Evolutionary conservation across 208 protist genomes (phyloP), one percentile per base, ranked within the genome.

Genomic region (Acanthamoeba castellanii): DNA sequence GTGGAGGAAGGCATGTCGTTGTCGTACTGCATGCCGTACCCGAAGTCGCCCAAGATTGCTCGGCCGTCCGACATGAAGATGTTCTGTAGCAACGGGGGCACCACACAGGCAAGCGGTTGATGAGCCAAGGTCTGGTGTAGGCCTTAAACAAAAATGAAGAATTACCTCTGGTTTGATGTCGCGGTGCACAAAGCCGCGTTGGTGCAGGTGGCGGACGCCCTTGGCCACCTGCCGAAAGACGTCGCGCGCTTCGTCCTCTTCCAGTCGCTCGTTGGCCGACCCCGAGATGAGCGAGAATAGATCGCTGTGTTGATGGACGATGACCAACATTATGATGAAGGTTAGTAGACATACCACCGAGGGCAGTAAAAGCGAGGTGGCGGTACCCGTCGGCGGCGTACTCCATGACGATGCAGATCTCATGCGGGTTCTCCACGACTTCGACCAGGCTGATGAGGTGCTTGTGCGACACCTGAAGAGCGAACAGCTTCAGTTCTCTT

Each of bases 381-480:
- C 1, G 27, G 22, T 85, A 85, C 76, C 84, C 84, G n/a, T 70
- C 84, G n/a, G 57, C 7, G 7, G 84, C 84, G 30, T 91, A 91
- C 18, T 91, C 84, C 84, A 91, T 91, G 22, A 91, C 55, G 16
- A 91, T 91, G 30, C 84, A 91, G 13, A 70, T 91, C 55, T 91
- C 84, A 16, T 72, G 57, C 16, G 84, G 84, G 57, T 91, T 91
- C 32, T 91, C 84, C 8, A 91, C 34, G 22, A 91, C 84, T 27
- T 91, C 84, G 4, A 91, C 30, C 27, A 91, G 25, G 14, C 57
- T 34, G 42, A 91, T 70, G 14, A 91, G 84, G 30, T 91, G 13
- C 59, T 64, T 64, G 30, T 91, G 47, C 22, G 76, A 85, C 9
- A 82, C 72, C 72, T 82, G 72, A 2, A 20, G 8, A 18, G 34